Evolutionary conservation across 2,329 filamentous ascomycete species (phyloP).

Genomic region (Phialocephala subalpina): DNA sequence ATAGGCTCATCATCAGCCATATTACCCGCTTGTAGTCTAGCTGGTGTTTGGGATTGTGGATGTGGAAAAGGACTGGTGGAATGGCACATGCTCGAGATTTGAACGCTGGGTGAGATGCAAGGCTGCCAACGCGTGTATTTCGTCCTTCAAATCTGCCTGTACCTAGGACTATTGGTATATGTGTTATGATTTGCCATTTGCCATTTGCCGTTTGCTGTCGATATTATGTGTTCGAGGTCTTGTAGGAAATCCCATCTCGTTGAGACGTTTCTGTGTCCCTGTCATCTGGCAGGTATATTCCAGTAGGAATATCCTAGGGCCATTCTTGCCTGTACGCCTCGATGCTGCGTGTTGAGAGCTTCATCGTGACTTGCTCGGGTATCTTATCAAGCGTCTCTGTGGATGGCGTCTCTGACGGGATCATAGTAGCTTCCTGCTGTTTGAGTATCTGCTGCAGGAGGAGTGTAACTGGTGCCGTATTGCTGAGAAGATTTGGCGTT

Average conservation of each 20-base stretch:
- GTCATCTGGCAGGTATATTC: background rate
- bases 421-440: slow-evolving; percentile 25
- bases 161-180: background rate
- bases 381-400: slow-evolving; percentile 19
- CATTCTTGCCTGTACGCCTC: background rate
- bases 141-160: background rate
- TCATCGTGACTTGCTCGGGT: background rate
- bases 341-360: background rate
- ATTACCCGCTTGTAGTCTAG: slow-evolving; percentile 1
- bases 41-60: too few species aligned
- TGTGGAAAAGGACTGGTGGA: background rate
- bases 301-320: background rate
- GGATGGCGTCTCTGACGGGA: slow-evolving; percentile 29
- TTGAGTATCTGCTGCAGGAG: background rate
- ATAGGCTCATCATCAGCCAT: slow-evolving; percentile 1
- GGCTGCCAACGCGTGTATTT: background rate
- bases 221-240: background rate
- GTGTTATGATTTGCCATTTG: background rate
- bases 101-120: background rate
- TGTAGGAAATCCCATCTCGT: background rate
- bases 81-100: background rate
- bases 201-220: too few species aligned
- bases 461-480: background rate
- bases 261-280: background rate
- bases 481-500: background rate